Percentiles rank a stretch among this genome's conserved stretches.
Conservation (phyloP, 371 early-diverging fungal species). For the Rhizopus delemar region DNA sequence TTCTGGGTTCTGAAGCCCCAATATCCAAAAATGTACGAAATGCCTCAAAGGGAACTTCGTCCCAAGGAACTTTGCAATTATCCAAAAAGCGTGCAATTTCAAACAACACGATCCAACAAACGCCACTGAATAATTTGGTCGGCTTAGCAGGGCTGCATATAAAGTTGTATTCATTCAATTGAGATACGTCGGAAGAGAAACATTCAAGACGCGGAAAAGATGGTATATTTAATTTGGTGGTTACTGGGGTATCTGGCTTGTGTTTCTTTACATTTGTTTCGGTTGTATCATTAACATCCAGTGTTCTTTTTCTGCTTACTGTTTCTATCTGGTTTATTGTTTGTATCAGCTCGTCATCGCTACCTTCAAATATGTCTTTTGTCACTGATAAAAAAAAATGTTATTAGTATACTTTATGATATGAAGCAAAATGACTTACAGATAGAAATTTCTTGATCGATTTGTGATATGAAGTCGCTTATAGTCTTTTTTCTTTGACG, state of each 20-base stretch:
- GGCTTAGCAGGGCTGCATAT: constrained; percentile 18
- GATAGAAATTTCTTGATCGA: constrained; percentile 21
- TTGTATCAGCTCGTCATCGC: neutral
- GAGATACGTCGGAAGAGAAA: constrained; percentile 3
- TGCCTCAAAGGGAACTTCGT: constrained; percentile 29
- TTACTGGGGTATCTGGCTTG: neutral
- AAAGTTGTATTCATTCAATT: neutral
- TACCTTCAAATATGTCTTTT: constrained; percentile 1
- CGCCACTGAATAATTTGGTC: constrained; percentile 13
- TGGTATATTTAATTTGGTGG: constrained; percentile 7
- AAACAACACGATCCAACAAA: constrained; percentile 31
- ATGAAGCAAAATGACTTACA: constrained; percentile 6
- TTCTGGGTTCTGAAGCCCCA: constrained; percentile 23
- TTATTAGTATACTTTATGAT: neutral
- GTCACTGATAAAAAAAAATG: neutral
- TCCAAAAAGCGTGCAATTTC: constrained; percentile 40
- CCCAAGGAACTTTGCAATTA: constrained; percentile 21
- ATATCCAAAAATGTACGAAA: constrained; percentile 27
- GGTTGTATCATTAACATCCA: neutral
- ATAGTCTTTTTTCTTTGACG: constrained; percentile 26
- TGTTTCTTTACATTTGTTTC: neutral
- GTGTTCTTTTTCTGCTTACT: neutral
- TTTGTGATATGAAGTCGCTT: constrained; percentile 8
- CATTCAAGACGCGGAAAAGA: constrained; percentile 21
- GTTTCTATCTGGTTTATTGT: neutral